These are phyloP conservation scores for Coemansia sp. DNA, from an alignment of 192 early-diverging fungal species.

Conservation along the genomic window DNA sequence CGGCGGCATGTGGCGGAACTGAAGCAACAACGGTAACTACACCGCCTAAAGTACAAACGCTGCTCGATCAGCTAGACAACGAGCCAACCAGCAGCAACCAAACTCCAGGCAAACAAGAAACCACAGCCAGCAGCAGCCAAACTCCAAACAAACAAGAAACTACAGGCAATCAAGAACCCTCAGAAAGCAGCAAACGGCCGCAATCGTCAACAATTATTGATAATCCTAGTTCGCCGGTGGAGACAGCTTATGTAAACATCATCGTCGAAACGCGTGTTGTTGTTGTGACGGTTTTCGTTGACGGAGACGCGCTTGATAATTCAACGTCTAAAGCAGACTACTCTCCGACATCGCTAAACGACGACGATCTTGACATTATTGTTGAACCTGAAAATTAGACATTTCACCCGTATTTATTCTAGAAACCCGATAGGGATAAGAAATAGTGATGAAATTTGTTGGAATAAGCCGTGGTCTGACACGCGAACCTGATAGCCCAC, in stretches of 20 bases:
- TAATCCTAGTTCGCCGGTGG: background rate
- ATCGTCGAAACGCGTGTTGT: slow-evolving; percentile 4
- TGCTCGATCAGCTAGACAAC: background rate
- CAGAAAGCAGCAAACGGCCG: background rate
- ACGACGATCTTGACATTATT: slow-evolving; percentile 7
- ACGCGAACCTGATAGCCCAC: background rate
- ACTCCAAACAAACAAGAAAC: background rate
- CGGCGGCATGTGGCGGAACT: slow-evolving; percentile 26
- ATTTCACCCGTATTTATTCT: no score
- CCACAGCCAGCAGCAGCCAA: background rate
- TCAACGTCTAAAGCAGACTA: background rate
- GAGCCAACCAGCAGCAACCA: background rate
- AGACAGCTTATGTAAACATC: slow-evolving; percentile 1
- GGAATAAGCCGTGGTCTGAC: no score
- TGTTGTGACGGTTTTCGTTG: slow-evolving; percentile 8
- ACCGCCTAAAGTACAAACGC: slow-evolving; percentile 33
- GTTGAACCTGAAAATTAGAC: background rate
- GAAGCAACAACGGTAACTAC: slow-evolving; percentile 19
- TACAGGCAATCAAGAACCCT: background rate
- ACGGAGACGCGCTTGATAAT: slow-evolving; percentile 7
- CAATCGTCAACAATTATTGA: slow-evolving; percentile 1
- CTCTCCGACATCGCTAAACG: background rate
- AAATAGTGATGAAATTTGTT: no score
- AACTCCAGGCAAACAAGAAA: no score
- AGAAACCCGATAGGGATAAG: no score